These are phyloP conservation scores for Holtermanniella nyarrowii DNA, from an alignment of 768 basidiomycete genomes.

Conservation along the genomic window DNA sequence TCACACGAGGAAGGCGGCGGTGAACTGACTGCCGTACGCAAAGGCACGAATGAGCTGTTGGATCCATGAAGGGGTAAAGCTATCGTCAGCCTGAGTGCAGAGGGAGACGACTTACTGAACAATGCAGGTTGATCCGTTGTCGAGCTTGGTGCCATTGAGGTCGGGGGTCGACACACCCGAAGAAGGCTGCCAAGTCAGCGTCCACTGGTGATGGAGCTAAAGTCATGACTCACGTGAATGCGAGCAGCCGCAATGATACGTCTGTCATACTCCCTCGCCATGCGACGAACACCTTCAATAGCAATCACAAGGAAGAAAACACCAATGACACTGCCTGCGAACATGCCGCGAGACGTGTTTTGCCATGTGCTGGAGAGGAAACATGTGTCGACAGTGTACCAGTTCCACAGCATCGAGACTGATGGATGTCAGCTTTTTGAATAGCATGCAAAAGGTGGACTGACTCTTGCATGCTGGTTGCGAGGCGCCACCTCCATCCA, in stretches of 20 bases:
- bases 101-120: background rate
- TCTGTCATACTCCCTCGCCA: conserved; percentile 40
- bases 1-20: conserved; percentile 33
- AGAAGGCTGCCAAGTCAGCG: background rate
- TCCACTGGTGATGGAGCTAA: background rate
- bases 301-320: conserved; percentile 39
- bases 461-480: conserved; percentile 1
- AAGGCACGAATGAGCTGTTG: conserved; percentile 34
- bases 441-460: background rate
- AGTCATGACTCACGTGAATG: too few relatives aligned
- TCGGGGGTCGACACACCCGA: background rate
- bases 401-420: conserved; percentile 40
- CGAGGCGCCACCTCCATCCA: too few relatives aligned
- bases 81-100: conserved; percentile 5
- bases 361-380: conserved; percentile 39
- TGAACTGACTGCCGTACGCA: conserved; percentile 35
- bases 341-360: conserved; percentile 24
- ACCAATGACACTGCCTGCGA: conserved; percentile 38
- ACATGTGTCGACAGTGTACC: conserved; percentile 39
- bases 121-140: background rate
- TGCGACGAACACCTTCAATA: conserved; percentile 35
- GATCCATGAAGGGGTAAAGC: conserved; percentile 20
- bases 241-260: conserved; percentile 15
- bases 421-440: background rate
- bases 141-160: conserved; percentile 1